Evolutionary conservation across 441 rosid genomes (phyloP).

Genomic region (Caryocar brasiliense): DNA sequence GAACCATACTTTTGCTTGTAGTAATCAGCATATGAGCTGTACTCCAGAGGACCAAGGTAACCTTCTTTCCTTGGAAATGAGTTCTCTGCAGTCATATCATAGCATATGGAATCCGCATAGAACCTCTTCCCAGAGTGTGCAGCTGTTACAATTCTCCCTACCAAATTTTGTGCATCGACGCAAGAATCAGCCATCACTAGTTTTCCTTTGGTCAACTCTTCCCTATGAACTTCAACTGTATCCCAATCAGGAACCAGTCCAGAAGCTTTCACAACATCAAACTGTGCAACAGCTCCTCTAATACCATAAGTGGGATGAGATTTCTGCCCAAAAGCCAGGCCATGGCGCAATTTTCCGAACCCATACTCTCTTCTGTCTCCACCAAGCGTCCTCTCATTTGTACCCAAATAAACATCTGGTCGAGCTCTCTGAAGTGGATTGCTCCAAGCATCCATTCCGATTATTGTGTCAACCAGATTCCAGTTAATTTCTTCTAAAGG

Average conservation of each 20-base stretch:
- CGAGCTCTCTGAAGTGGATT: slow-evolving; percentile 98
- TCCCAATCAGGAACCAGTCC: slow-evolving; percentile 75
- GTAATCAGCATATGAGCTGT: slow-evolving; percentile 90
- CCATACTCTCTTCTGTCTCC: slow-evolving; percentile 99
- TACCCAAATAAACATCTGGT: slow-evolving; percentile 97
- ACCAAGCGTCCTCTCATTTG: slow-evolving; percentile 96
- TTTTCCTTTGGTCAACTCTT: slow-evolving; percentile 42
- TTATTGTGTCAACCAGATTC: slow-evolving; percentile 62
- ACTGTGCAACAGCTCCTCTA: slow-evolving; percentile 96
- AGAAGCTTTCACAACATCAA: slow-evolving; percentile 88
- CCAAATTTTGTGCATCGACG: slow-evolving; percentile 44
- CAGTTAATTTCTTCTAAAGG: slow-evolving; percentile 78
- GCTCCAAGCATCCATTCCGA: slow-evolving; percentile 64
- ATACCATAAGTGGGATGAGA: slow-evolving; percentile 98
- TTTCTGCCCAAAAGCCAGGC: slow-evolving; percentile 78
- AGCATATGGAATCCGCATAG: slow-evolving; percentile 80
- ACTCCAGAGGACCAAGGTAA: slow-evolving; percentile 95
- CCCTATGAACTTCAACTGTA: slow-evolving; percentile 27
- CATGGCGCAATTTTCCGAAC: slow-evolving; percentile 90
- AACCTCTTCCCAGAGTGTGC: slow-evolving; percentile 99
- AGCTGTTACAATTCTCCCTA: slow-evolving; percentile 87
- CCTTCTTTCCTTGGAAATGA: slow-evolving; percentile 99
- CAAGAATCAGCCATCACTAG: slow-evolving; percentile 81
- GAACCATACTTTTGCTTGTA: slow-evolving; percentile 84
- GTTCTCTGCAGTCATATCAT: slow-evolving; percentile 89